phyloP scores from a whole-genome alignment of 768 basidiomycete genomes.

The Trametes gibbosa region DNA sequence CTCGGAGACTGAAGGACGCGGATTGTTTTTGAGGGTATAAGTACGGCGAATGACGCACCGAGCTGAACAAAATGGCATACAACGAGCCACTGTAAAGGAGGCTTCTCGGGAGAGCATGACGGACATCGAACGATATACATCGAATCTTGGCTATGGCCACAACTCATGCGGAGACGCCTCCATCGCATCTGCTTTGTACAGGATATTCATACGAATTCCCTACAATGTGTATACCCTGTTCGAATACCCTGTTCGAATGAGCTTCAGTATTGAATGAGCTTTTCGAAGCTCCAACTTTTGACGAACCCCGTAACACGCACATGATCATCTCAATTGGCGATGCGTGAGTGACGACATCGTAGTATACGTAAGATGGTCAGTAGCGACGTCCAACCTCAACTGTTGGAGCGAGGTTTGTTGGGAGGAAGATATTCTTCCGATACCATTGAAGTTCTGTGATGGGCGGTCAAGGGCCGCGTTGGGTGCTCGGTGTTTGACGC shows the following conservation, averaged over 20 bases:
- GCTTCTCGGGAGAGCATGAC: background rate
- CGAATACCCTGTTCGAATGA: too few relatives aligned
- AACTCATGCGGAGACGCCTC: background rate
- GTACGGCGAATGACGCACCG: too few relatives aligned
- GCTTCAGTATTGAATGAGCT: too few relatives aligned
- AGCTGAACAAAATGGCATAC: too few relatives aligned
- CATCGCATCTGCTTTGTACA: background rate
- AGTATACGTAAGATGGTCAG: background rate
- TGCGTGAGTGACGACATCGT: background rate
- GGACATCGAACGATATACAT: background rate
- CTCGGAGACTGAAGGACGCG: too few relatives aligned
- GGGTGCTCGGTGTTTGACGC: background rate
- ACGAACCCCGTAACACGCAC: too few relatives aligned
- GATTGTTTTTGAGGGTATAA: too few relatives aligned
- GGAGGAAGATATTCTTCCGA: conserved; percentile 63
- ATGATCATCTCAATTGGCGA: too few relatives aligned
- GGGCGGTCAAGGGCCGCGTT: background rate
- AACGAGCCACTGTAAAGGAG: background rate
- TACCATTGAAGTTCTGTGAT: conserved; percentile 75
- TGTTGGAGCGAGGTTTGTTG: conserved; percentile 8
- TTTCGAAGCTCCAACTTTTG: too few relatives aligned
- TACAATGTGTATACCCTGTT: too few relatives aligned
- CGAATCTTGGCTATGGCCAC: background rate
- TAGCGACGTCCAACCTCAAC: conserved; percentile 13
- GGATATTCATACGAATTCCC: too few relatives aligned